These are phyloP conservation scores for Mycena belliarum DNA, from an alignment of 768 basidiomycete genomes.

Conservation along the genomic window DNA sequence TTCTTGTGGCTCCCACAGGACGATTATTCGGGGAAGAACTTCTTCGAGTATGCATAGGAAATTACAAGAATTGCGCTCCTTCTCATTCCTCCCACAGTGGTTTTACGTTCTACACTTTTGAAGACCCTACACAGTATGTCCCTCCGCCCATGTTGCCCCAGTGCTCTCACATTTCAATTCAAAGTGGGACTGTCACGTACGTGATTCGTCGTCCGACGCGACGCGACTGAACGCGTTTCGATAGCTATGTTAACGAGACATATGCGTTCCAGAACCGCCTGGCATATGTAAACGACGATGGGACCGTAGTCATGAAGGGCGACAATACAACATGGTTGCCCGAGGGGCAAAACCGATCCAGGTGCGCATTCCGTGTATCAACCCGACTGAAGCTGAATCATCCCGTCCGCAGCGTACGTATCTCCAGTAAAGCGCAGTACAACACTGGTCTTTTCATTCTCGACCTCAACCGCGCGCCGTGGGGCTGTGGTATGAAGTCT, in stretches of 20 bases:
- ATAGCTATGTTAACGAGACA: slow-evolving; percentile 61
- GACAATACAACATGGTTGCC: slow-evolving; percentile 63
- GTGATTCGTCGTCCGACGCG: slow-evolving; percentile 29
- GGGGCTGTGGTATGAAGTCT: slow-evolving; percentile 73
- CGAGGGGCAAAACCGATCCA: slow-evolving; percentile 57
- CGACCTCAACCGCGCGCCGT: slow-evolving; percentile 81
- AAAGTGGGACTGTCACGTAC: slow-evolving; percentile 72
- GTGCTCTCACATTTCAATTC: background rate
- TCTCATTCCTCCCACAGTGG: slow-evolving; percentile 35
- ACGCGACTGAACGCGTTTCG: slow-evolving; percentile 10
- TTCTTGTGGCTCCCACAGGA: slow-evolving; percentile 71
- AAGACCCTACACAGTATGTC: slow-evolving; percentile 70
- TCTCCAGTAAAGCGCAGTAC: slow-evolving; percentile 64
- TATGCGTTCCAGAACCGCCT: slow-evolving; percentile 56
- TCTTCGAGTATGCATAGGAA: slow-evolving; percentile 59
- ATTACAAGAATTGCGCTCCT: background rate
- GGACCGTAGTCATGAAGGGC: slow-evolving; percentile 73
- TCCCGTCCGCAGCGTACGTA: slow-evolving; percentile 63
- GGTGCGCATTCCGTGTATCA: slow-evolving; percentile 39
- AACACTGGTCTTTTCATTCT: slow-evolving; percentile 83
- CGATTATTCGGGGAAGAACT: slow-evolving; percentile 62
- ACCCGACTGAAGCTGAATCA: background rate
- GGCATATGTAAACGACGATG: slow-evolving; percentile 57
- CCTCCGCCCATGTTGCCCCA: slow-evolving; percentile 9
- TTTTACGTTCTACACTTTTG: slow-evolving; percentile 58